Evolutionary conservation across 2,329 filamentous ascomycete species (phyloP).

Genomic region (Fusarium sp.): DNA sequence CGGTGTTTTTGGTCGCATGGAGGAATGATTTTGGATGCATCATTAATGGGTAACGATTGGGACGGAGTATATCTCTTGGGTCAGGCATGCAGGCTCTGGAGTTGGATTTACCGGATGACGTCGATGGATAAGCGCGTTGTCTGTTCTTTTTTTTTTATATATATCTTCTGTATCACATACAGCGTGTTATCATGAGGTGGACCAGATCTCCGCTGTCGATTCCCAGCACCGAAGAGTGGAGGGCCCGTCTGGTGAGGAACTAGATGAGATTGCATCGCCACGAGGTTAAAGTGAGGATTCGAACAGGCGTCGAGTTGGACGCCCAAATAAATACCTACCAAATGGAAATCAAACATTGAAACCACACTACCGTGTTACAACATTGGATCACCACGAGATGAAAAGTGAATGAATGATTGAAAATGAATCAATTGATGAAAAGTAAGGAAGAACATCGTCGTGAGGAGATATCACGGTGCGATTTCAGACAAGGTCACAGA

Average conservation of each 20-base stretch:
- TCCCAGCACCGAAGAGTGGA: conserved; percentile 78
- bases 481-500: conserved; percentile 25
- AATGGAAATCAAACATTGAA: conserved; percentile 50
- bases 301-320: conserved; percentile 73
- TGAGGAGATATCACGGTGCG: conserved; percentile 19
- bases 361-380: conserved; percentile 19
- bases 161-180: conserved; percentile 65
- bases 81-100: conserved; percentile 50
- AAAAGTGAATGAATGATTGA: background rate
- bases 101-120: conserved; percentile 52
- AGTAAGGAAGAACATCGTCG: conserved; percentile 4
- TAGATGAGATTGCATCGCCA: conserved; percentile 63
- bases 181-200: conserved; percentile 60
- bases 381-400: conserved; percentile 16
- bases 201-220: conserved; percentile 70
- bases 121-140: conserved; percentile 54
- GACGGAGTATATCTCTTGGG: conserved; percentile 48
- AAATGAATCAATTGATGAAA: conserved; percentile 2
- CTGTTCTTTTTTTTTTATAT: conserved; percentile 59
- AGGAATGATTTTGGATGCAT: conserved; percentile 71
- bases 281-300: conserved; percentile 78
- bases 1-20: conserved; percentile 96
- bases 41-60: conserved; percentile 44
- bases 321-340: conserved; percentile 56
- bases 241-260: conserved; percentile 52